phyloP scores from a whole-genome alignment of 2,329 filamentous ascomycete genomes.

The Arthrocladium fulminans region DNA sequence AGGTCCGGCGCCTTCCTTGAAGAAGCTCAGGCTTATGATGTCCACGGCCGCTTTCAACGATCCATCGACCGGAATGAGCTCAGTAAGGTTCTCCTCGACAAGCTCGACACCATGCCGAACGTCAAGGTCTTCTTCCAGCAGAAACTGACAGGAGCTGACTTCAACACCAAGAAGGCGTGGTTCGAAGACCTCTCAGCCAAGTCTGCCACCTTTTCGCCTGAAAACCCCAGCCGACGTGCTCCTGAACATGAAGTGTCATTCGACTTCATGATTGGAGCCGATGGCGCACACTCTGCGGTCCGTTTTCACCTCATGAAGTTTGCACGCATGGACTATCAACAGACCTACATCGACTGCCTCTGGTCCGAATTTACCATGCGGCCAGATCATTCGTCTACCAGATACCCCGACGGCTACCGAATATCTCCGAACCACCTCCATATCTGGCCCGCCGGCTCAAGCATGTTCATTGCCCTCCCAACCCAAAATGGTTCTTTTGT shows the following conservation, averaged over 20 bases:
- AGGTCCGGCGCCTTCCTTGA: constrained; percentile 61
- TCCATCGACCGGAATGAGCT: constrained; percentile 77
- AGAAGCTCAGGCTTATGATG: constrained; percentile 79
- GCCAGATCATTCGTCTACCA: constrained; percentile 32
- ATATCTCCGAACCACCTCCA: constrained; percentile 92
- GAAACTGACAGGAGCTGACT: constrained; percentile 85
- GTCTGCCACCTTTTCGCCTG: constrained; percentile 10
- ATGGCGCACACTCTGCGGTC: constrained; percentile 87
- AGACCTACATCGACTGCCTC: constrained; percentile 90
- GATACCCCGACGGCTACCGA: constrained; percentile 48
- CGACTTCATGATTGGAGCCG: constrained; percentile 86
- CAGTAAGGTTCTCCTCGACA: constrained; percentile 75
- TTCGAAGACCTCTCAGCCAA: constrained; percentile 53
- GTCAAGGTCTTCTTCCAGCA: constrained; percentile 89
- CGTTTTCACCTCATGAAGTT: constrained; percentile 96
- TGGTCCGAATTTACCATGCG: constrained; percentile 94
- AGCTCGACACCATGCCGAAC: constrained; percentile 74
- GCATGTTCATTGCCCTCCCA: constrained; percentile 98
- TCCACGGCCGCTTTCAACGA: constrained; percentile 76
- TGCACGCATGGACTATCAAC: constrained; percentile 77
- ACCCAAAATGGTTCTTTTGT: constrained; percentile 84
- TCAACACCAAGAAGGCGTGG: constrained; percentile 70
- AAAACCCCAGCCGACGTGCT: constrained; percentile 33
- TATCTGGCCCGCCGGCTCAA: constrained; percentile 89
- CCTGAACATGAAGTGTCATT: constrained; percentile 76